Evolutionary conservation across 257 asterid species (phyloP).

Genomic region (Thymus mandschuricus): DNA sequence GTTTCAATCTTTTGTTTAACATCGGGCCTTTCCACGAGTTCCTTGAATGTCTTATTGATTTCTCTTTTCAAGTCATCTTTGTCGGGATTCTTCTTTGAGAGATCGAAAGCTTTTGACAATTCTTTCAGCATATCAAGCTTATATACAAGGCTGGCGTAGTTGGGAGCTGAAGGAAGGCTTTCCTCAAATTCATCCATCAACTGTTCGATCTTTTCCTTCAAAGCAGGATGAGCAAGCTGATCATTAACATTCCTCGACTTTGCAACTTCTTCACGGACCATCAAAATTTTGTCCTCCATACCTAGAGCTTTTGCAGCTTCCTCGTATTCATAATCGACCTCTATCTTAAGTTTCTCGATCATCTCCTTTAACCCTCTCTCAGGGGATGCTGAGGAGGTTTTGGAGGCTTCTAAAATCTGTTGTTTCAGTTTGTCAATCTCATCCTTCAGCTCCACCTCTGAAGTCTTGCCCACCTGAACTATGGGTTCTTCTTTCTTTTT

Average conservation of each 20-base stretch:
- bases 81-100: slow-evolving; percentile 40
- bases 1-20: slow-evolving; percentile 58
- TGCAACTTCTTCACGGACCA: slow-evolving; percentile 59
- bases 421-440: slow-evolving; percentile 69
- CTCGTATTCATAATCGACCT: slow-evolving; percentile 60
- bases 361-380: slow-evolving; percentile 47
- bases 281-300: slow-evolving; percentile 53
- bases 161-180: slow-evolving; percentile 69
- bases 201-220: slow-evolving; percentile 61
- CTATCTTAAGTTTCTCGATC: slow-evolving; percentile 57
- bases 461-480: slow-evolving; percentile 44
- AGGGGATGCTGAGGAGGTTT: slow-evolving; percentile 39
- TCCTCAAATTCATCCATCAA: slow-evolving; percentile 55
- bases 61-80: slow-evolving; percentile 52
- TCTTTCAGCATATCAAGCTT: slow-evolving; percentile 67
- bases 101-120: slow-evolving; percentile 47
- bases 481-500: slow-evolving; percentile 64
- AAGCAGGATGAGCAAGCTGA: slow-evolving; percentile 47
- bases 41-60: slow-evolving; percentile 59
- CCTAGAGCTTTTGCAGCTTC: slow-evolving; percentile 77
- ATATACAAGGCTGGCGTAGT: slow-evolving; percentile 56
- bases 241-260: slow-evolving; percentile 54
- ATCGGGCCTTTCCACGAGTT: slow-evolving; percentile 52
- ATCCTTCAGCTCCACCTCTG: slow-evolving; percentile 56
- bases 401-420: slow-evolving; percentile 54